Evolutionary conservation across 129 eudicot species (phyloP).

Genomic region (Apium graveolens): DNA sequence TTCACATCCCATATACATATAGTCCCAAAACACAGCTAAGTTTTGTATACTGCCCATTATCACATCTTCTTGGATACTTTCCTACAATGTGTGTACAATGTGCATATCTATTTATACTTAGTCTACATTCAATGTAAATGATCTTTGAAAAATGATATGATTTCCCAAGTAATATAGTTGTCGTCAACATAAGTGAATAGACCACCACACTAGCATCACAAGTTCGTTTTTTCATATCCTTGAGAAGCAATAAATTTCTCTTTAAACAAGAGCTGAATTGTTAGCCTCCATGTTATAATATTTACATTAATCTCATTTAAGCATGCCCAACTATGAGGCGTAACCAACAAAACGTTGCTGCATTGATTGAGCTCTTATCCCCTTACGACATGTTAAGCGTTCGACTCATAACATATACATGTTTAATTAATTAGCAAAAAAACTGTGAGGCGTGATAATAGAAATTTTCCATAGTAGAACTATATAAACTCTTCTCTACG

Average conservation of each 20-base stretch:
- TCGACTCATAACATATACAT: too few relatives aligned
- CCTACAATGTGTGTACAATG: background rate
- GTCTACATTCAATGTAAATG: background rate
- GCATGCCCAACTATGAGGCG: background rate
- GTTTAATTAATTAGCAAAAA: too few relatives aligned
- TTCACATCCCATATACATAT: background rate
- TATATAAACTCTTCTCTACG: background rate
- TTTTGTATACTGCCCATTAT: background rate
- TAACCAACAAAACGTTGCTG: too few relatives aligned
- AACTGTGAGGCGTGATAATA: too few relatives aligned
- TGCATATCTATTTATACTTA: background rate
- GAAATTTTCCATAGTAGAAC: background rate
- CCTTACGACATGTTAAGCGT: too few relatives aligned
- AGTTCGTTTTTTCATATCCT: too few relatives aligned
- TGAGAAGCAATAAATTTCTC: too few relatives aligned
- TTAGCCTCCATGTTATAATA: too few relatives aligned
- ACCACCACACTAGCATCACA: background rate
- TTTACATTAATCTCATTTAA: too few relatives aligned
- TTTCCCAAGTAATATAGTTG: background rate
- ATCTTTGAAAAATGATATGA: background rate
- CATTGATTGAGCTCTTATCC: too few relatives aligned
- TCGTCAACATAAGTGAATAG: background rate
- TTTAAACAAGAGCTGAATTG: too few relatives aligned
- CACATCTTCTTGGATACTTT: background rate
- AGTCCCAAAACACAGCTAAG: constrained; percentile 1